phyloP scores from a whole-genome alignment of 192 early-diverging fungal species.

The Piromyces finnis region DNA sequence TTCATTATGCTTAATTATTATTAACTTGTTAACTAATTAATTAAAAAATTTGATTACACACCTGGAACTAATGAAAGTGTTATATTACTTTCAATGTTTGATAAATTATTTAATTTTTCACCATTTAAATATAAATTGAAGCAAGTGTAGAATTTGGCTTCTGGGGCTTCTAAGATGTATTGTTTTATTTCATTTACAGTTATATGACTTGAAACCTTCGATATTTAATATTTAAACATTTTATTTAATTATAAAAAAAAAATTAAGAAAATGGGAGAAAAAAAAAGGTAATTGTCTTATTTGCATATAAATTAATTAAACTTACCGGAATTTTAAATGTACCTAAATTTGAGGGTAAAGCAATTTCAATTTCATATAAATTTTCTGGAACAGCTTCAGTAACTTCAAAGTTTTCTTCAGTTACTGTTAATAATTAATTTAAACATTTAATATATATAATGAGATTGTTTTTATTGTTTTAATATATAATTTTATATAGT shows the following conservation, averaged over 20 bases:
- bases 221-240: too few relatives aligned
- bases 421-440: not conserved
- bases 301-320: not conserved
- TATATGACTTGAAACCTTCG: not conserved
- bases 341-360: not conserved
- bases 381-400: not conserved
- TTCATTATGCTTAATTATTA: too few relatives aligned
- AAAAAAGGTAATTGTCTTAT: too few relatives aligned
- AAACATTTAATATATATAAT: too few relatives aligned
- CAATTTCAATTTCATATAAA: not conserved
- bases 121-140: conserved; percentile 68
- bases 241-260: too few relatives aligned
- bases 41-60: too few relatives aligned
- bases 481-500: too few relatives aligned
- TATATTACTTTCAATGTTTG: not conserved
- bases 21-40: too few relatives aligned
- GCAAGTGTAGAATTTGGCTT: conserved; percentile 74
- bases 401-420: not conserved
- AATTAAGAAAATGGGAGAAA: too few relatives aligned
- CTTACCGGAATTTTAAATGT: not conserved
- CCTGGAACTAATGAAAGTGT: not conserved
- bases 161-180: conserved; percentile 67
- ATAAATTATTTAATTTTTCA: conserved; percentile 47
- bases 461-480: too few relatives aligned
- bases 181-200: conserved; percentile 77